These are phyloP conservation scores for Actinomortierella ambigua DNA, from an alignment of 371 early-diverging fungal genomes.

Conservation along the genomic window DNA sequence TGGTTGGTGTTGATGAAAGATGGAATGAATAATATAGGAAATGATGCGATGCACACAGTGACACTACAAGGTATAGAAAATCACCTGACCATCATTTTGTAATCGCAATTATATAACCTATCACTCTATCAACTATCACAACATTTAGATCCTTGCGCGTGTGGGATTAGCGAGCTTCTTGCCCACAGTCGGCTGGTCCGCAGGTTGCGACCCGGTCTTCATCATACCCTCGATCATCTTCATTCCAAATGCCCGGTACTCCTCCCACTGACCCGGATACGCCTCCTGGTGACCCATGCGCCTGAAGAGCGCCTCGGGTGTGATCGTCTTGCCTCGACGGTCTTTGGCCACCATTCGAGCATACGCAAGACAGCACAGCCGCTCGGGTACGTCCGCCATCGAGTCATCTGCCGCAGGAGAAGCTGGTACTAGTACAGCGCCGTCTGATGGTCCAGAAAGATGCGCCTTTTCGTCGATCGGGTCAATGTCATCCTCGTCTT, in stretches of 20 bases:
- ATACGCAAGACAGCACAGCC: slow-evolving; percentile 33
- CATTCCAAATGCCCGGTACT: slow-evolving; percentile 37
- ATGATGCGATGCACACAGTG: too few relatives aligned
- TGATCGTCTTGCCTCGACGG: slow-evolving; percentile 46
- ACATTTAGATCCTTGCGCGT: slow-evolving; percentile 35
- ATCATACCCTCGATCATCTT: slow-evolving; percentile 45
- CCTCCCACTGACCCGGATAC: slow-evolving; percentile 41
- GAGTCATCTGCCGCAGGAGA: too few relatives aligned
- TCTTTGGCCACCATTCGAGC: slow-evolving; percentile 43
- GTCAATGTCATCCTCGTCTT: slow-evolving; percentile 40
- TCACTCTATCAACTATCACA: too few relatives aligned
- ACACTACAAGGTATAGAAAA: too few relatives aligned
- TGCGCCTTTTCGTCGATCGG: slow-evolving; percentile 38
- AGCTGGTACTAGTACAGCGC: too few relatives aligned
- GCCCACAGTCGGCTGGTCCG: too few relatives aligned
- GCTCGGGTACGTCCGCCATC: too few relatives aligned
- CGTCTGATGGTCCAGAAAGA: too few relatives aligned
- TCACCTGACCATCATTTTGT: too few relatives aligned
- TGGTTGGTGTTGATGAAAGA: too few relatives aligned
- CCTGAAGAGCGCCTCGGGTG: slow-evolving; percentile 19
- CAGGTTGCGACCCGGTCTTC: slow-evolving; percentile 24
- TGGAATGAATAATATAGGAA: too few relatives aligned
- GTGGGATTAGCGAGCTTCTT: slow-evolving; percentile 23
- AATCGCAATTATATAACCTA: too few relatives aligned
- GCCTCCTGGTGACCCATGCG: slow-evolving; percentile 43